Percentiles rank a stretch among this genome's conserved stretches.
phyloP scores from a whole-genome alignment of 345 rosid species.

The Linum tenue region DNA sequence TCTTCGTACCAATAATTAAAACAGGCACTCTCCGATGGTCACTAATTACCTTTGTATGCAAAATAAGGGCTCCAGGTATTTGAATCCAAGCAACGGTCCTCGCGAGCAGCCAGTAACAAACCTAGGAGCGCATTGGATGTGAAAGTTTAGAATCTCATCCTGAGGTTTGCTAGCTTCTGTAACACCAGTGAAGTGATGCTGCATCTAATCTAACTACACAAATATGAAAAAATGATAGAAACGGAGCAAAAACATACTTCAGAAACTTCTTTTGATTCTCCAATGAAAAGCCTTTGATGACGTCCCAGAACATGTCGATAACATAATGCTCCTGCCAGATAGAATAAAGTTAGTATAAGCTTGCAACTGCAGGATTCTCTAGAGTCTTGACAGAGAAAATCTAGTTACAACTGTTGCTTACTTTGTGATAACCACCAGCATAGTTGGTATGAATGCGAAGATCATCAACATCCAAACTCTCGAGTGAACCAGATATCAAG shows the following conservation, averaged over 20 bases:
- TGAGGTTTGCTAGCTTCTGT: slow-evolving; percentile 2
- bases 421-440: slow-evolving; percentile 83
- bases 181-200: slow-evolving; percentile 6
- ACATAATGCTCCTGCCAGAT: slow-evolving; percentile 80
- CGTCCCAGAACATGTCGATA: slow-evolving; percentile 95
- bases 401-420: slow-evolving; percentile 22
- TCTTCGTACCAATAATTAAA: slow-evolving; percentile 11
- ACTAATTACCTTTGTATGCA: slow-evolving; percentile 80
- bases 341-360: neutral
- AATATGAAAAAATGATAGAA: slow-evolving; percentile 7
- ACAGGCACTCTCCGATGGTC: neutral
- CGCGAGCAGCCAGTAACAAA: slow-evolving; percentile 98
- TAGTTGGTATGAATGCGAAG: slow-evolving; percentile 67
- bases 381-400: neutral
- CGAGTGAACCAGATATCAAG: slow-evolving; percentile 92
- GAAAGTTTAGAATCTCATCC: slow-evolving; percentile 9
- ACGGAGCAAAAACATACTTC: slow-evolving; percentile 45
- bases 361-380: neutral
- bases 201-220: slow-evolving; percentile 1
- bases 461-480: slow-evolving; percentile 95
- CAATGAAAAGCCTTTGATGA: slow-evolving; percentile 72
- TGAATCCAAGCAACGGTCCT: slow-evolving; percentile 93
- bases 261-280: slow-evolving; percentile 84
- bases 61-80: slow-evolving; percentile 75
- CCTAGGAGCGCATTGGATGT: slow-evolving; percentile 29